Conservation (phyloP, 805 yeast genomes). For the Wickerhamomyces tratensis region DNA sequence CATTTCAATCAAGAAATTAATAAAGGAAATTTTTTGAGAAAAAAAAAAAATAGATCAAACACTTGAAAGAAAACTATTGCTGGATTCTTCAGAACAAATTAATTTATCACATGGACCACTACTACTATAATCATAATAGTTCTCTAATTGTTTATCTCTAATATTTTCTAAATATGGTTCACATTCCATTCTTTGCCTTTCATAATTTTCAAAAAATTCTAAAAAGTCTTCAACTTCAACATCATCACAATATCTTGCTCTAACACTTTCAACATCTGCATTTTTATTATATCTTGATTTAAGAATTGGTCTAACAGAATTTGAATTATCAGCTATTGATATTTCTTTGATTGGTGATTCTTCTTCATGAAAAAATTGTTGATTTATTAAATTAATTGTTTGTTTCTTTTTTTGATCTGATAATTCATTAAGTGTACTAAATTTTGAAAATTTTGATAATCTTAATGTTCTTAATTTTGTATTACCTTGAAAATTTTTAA, state of each 20-base stretch:
- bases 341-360: no score
- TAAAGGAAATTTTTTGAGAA: no score
- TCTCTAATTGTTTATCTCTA: slow-evolving; percentile 28
- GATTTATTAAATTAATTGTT: background rate
- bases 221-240: slow-evolving; percentile 27
- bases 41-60: no score
- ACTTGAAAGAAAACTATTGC: no score
- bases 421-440: background rate
- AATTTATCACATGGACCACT: no score
- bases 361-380: background rate
- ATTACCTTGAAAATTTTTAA: background rate
- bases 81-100: no score
- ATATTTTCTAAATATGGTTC: slow-evolving; percentile 23
- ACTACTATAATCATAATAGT: slow-evolving; percentile 17
- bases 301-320: slow-evolving; percentile 23
- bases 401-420: background rate
- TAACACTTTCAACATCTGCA: slow-evolving; percentile 23
- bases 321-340: background rate
- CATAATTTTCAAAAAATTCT: slow-evolving; percentile 25
- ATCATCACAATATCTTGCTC: slow-evolving; percentile 29
- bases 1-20: no score
- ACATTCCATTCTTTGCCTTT: slow-evolving; percentile 22
- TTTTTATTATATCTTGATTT: slow-evolving; percentile 25
- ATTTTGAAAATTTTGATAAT: background rate
- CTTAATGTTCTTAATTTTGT: background rate